Percentiles rank a stretch among this genome's conserved stretches.
phyloP scores from a whole-genome alignment of 2,329 filamentous ascomycete species.

The Ciborinia camelliae region DNA sequence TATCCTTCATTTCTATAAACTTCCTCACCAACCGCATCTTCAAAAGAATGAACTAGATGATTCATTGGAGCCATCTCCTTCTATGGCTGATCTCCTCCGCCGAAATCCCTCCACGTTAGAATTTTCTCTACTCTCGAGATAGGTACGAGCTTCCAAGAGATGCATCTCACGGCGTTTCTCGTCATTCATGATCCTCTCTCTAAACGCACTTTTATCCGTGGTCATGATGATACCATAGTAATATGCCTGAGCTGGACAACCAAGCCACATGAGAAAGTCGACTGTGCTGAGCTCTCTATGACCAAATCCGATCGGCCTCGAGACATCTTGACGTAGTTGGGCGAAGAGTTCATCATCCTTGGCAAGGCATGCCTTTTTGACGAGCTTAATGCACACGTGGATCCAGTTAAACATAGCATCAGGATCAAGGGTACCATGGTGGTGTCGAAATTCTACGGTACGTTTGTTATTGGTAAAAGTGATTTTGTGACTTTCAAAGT shows the following conservation, averaged over 20 bases:
- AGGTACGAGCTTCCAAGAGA: too few relatives aligned
- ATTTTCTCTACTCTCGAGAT: too few relatives aligned
- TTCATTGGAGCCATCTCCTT: too few relatives aligned
- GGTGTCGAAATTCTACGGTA: conserved; percentile 33
- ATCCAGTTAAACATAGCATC: conserved; percentile 27
- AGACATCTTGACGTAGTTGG: neutral
- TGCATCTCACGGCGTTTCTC: neutral
- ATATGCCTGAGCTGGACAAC: neutral
- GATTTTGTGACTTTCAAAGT: neutral
- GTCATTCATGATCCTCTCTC: neutral
- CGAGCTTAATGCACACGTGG: conserved; percentile 20
- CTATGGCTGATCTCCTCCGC: too few relatives aligned
- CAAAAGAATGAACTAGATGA: too few relatives aligned
- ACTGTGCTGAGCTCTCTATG: neutral
- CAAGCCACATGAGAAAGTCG: neutral
- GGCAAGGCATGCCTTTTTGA: conserved; percentile 5
- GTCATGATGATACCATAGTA: neutral
- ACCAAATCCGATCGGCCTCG: neutral
- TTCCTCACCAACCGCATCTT: too few relatives aligned
- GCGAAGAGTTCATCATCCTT: neutral
- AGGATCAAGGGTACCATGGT: conserved; percentile 27
- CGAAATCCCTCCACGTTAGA: too few relatives aligned
- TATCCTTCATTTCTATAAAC: too few relatives aligned
- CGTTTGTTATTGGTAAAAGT: neutral
- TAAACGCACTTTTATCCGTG: neutral